Base-by-base conservation (phyloP, 108 stramenopile genomes). In the Pseudonitzschia multiseries region DNA sequence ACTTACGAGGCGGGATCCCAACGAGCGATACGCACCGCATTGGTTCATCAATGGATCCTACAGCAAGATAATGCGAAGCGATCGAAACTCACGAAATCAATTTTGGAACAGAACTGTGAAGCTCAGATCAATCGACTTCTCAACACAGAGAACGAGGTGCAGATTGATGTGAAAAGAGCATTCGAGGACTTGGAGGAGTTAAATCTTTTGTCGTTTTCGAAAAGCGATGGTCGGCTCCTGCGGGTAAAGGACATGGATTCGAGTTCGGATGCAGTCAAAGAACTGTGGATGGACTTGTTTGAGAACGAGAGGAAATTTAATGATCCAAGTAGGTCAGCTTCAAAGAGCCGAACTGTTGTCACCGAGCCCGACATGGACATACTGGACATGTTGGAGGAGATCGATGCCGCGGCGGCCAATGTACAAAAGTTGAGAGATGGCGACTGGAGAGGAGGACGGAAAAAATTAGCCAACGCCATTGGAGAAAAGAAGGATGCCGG, bases 1-100 rank as follows among this genome's bases (percentile, higher is more conserved):
- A 66, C 76, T 0, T 74, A 71, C 18, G 88, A 93, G 69, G 89
- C 93, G 22, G 87, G 81, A 21, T 81, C 81, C 8, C 87, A 93
- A 78, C 71, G 83, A 50, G 89, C 93, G 2, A 71, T 83, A 33
- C 79, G 89, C 44, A 79, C 87, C 20, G 69, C 81, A 1, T 62
- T 87, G 36, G 65, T 83, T 22, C 62, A 83, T 40, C 68, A 51
- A 10, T 85, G 84, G 84, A 50, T 85, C 41, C 74, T 60, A 51
- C 31, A 77, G 61, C n/a, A 65, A 74, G 50, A 77, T 68, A 27
- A 71, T 44, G 52, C 43, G 0, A 32, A 69, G 14, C 62, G 24
- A 29, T 15, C 51, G 10, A 63, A 72, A 61, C 41, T 70, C 33
- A 63, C 33, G 2, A 3, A 64, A 51, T 66, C 57, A 20, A 27